phyloP scores from a whole-genome alignment of 139 green algal genomes.

The Asterochloris erici region DNA sequence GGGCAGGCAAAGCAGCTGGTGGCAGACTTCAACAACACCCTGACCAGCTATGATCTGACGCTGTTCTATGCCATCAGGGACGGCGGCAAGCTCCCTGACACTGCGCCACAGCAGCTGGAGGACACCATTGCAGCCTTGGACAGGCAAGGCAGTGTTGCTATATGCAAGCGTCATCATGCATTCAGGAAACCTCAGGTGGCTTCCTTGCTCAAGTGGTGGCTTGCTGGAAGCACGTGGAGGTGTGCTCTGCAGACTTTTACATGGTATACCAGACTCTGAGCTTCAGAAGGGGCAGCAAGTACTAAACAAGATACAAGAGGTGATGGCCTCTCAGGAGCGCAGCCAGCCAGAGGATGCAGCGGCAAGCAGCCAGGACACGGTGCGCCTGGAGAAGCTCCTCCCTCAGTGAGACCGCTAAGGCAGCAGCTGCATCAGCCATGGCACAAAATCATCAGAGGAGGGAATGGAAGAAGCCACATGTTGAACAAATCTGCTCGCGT shows the following conservation, averaged over 20 bases:
- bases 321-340: neutral
- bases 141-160: neutral
- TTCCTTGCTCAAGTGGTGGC: neutral
- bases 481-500: too few relatives aligned
- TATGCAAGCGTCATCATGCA: neutral
- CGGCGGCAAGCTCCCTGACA: neutral
- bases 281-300: neutral
- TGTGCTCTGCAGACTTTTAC: too few relatives aligned
- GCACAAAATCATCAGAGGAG: too few relatives aligned
- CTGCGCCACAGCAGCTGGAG: constrained; percentile 22
- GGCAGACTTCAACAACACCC: constrained; percentile 31
- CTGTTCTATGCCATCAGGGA: constrained; percentile 28
- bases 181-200: neutral
- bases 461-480: too few relatives aligned
- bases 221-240: too few relatives aligned
- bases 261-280: neutral
- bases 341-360: neutral
- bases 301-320: neutral
- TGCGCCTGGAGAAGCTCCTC: neutral
- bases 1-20: constrained; percentile 22
- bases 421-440: too few relatives aligned
- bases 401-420: too few relatives aligned
- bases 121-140: constrained; percentile 14
- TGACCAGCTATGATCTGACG: constrained; percentile 36
- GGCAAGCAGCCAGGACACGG: neutral